Percentiles rank a stretch among this genome's conserved stretches.
Evolutionary conservation across 192 early-diverging fungal genomes (phyloP).

Genomic region (Spinellus fusiger): DNA sequence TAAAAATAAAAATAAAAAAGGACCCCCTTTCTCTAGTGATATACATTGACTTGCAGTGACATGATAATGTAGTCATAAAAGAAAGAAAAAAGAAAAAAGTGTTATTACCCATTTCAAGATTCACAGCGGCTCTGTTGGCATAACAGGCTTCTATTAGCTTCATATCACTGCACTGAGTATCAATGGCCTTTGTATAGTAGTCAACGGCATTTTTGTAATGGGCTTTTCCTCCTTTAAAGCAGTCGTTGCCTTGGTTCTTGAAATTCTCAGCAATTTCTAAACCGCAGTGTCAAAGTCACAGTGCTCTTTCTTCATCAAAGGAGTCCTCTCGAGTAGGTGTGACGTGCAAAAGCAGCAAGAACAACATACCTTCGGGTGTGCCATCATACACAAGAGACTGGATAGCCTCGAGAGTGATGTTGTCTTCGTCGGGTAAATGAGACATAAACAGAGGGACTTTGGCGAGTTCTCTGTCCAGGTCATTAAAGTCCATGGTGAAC

Average conservation of each 20-base stretch:
- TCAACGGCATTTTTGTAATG: slow-evolving; percentile 70
- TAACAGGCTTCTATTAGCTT: slow-evolving; percentile 76
- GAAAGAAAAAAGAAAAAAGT: too few relatives aligned
- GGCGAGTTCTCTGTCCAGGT: slow-evolving; percentile 54
- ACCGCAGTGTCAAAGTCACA: neutral
- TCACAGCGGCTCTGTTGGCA: slow-evolving; percentile 87
- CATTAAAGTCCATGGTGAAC: slow-evolving; percentile 39
- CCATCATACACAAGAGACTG: slow-evolving; percentile 87
- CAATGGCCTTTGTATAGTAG: slow-evolving; percentile 87
- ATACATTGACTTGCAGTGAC: too few relatives aligned
- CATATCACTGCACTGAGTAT: slow-evolving; percentile 61
- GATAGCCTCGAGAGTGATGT: slow-evolving; percentile 72
- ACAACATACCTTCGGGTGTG: slow-evolving; percentile 74
- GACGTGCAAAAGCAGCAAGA: neutral
- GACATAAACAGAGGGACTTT: slow-evolving; percentile 96
- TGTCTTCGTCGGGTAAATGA: slow-evolving; percentile 62
- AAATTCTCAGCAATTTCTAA: slow-evolving; percentile 82
- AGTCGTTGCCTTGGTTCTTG: slow-evolving; percentile 94
- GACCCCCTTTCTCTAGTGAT: too few relatives aligned
- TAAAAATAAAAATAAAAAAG: neutral
- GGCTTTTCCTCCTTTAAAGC: slow-evolving; percentile 64
- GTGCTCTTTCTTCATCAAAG: neutral
- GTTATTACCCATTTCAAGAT: slow-evolving; percentile 80
- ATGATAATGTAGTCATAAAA: too few relatives aligned
- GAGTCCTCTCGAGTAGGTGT: neutral